These are phyloP conservation scores for Zanthoxylum bungeanum DNA, from an alignment of 345 rosid species.

Conservation along the genomic window DNA sequence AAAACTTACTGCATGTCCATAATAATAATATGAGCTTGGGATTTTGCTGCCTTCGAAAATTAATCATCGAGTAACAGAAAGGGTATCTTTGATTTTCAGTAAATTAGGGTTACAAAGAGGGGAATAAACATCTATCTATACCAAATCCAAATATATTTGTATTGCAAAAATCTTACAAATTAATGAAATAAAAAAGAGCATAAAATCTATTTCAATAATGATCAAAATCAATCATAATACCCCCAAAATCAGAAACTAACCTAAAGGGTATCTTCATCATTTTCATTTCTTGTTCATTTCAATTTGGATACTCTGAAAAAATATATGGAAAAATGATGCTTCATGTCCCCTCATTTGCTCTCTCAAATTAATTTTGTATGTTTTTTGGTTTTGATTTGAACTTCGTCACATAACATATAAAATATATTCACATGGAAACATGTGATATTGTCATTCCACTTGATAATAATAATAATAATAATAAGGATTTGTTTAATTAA, in stretches of 20 bases:
- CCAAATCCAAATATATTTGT: constrained; percentile 9
- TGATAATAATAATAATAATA: background rate
- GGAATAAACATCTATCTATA: constrained; percentile 3
- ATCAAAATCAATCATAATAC: background rate
- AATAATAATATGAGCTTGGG: background rate
- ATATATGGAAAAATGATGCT: constrained; percentile 25
- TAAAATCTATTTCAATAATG: background rate
- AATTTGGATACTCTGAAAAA: constrained; percentile 7
- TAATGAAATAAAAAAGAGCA: background rate
- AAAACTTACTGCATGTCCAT: background rate
- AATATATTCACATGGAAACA: constrained; percentile 8
- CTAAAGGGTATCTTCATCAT: constrained; percentile 3
- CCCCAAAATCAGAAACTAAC: background rate
- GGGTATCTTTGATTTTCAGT: background rate
- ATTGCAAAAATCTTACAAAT: background rate
- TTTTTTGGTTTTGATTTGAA: background rate
- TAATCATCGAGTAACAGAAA: background rate
- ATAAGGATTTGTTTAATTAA: background rate
- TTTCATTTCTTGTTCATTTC: background rate
- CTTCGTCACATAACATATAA: background rate
- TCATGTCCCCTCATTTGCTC: constrained; percentile 14
- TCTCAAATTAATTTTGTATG: background rate
- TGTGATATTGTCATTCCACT: constrained; percentile 10
- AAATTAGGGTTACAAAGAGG: background rate
- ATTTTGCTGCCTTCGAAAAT: background rate